Conservation (phyloP, 495 filamentous ascomycete species). For the Daldinia decipiens region DNA sequence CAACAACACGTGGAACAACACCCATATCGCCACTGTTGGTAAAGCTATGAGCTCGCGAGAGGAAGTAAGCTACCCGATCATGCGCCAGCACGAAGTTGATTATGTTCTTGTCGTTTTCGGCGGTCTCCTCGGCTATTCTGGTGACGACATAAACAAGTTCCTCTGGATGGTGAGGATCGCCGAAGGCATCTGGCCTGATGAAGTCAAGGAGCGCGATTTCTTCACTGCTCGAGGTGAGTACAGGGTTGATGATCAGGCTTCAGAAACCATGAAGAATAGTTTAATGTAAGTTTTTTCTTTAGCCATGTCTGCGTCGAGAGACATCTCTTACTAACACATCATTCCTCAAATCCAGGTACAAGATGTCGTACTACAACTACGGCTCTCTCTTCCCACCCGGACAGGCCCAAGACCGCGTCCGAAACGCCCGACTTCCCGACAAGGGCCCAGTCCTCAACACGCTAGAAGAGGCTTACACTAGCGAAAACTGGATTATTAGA, state of each 20-base stretch:
- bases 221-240: conserved; percentile 97
- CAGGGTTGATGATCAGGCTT: conserved; percentile 90
- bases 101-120: conserved; percentile 98
- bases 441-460: conserved; percentile 87
- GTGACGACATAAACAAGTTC: conserved; percentile 99
- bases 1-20: conserved; percentile 99
- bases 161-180: conserved; percentile 99
- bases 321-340: not conserved
- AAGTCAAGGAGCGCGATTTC: conserved; percentile 96
- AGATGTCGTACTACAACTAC: conserved; percentile 99
- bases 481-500: conserved; percentile 99
- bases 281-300: conserved; percentile 79
- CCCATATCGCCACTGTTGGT: conserved; percentile 98
- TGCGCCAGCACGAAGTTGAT: conserved; percentile 97
- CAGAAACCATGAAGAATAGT: conserved; percentile 98
- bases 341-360: conserved; percentile 75
- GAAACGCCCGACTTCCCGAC: conserved; percentile 80
- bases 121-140: conserved; percentile 96
- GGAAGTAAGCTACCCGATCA: conserved; percentile 98
- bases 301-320: not conserved
- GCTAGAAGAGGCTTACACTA: conserved; percentile 96
- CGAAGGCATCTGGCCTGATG: conserved; percentile 98
- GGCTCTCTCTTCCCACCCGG: conserved; percentile 89
- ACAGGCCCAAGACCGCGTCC: conserved; percentile 91
- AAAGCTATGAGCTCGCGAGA: conserved; percentile 99